phyloP scores from a whole-genome alignment of 495 filamentous ascomycete genomes.

The Podospora conica region DNA sequence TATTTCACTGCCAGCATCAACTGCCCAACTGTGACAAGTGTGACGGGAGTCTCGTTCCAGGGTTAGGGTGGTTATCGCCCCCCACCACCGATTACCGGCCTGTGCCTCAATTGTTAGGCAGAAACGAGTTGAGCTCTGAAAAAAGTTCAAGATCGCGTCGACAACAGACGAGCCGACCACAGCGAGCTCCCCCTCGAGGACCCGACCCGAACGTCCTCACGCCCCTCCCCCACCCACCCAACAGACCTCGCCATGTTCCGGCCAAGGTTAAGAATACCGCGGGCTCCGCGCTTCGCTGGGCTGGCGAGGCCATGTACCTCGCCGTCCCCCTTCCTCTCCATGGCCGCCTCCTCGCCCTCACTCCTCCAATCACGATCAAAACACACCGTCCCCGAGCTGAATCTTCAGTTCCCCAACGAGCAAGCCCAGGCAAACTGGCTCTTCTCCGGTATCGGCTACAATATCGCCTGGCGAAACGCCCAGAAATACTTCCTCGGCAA shows the following conservation, averaged over 20 bases:
- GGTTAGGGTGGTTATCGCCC: not conserved
- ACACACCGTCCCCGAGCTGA: slow-evolving; percentile 42
- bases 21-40: not conserved
- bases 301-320: slow-evolving; percentile 14
- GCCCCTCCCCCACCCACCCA: not conserved
- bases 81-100: not conserved
- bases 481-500: slow-evolving; percentile 64
- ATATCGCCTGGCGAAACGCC: slow-evolving; percentile 78
- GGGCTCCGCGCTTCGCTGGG: slow-evolving; percentile 12
- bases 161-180: not conserved
- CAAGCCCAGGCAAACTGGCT: slow-evolving; percentile 57
- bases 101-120: slow-evolving; percentile 22
- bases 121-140: slow-evolving; percentile 8
- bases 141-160: slow-evolving; percentile 11
- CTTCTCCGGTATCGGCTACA: slow-evolving; percentile 57
- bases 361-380: slow-evolving; percentile 10
- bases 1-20: too few species aligned
- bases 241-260: slow-evolving; percentile 7
- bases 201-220: not conserved
- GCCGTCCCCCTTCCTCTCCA: not conserved
- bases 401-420: slow-evolving; percentile 27
- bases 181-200: not conserved
- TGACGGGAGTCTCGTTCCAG: not conserved
- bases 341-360: slow-evolving; percentile 7
- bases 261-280: slow-evolving; percentile 42